phyloP scores from a whole-genome alignment of 768 basidiomycete genomes.

The Sutorius australiensis region DNA sequence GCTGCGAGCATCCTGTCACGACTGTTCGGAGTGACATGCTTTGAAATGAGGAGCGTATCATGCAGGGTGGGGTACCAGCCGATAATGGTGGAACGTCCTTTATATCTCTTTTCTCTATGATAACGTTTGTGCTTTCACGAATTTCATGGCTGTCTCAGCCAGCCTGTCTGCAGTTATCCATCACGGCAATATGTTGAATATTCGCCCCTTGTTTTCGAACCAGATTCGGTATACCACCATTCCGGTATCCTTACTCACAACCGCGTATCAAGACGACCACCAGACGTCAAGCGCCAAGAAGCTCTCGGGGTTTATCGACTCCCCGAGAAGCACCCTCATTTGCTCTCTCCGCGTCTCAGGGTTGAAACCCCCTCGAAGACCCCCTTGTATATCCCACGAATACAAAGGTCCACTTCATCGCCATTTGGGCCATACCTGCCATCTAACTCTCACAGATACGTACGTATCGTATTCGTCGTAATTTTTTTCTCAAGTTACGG shows the following conservation, averaged over 20 bases:
- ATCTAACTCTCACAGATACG: not conserved
- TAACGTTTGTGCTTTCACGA: not conserved
- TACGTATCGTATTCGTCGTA: not conserved
- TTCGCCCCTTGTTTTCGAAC: too few species aligned
- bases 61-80: not conserved
- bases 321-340: too few species aligned
- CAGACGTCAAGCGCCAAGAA: too few species aligned
- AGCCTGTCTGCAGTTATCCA: too few species aligned
- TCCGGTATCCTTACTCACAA: too few species aligned
- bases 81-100: not conserved
- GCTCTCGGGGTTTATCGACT: too few species aligned
- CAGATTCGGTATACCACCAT: too few species aligned
- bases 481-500: not conserved
- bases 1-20: too few species aligned
- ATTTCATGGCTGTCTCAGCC: not conserved
- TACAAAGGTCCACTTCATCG: too few species aligned
- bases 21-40: not conserved
- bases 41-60: not conserved
- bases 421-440: not conserved
- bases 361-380: not conserved
- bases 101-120: not conserved
- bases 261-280: too few species aligned
- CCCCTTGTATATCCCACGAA: too few species aligned
- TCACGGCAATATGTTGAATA: too few species aligned
- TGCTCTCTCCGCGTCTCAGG: not conserved